phyloP scores from a whole-genome alignment of 1,284 basidiomycete genomes.

The Phellinidium pouzarii region DNA sequence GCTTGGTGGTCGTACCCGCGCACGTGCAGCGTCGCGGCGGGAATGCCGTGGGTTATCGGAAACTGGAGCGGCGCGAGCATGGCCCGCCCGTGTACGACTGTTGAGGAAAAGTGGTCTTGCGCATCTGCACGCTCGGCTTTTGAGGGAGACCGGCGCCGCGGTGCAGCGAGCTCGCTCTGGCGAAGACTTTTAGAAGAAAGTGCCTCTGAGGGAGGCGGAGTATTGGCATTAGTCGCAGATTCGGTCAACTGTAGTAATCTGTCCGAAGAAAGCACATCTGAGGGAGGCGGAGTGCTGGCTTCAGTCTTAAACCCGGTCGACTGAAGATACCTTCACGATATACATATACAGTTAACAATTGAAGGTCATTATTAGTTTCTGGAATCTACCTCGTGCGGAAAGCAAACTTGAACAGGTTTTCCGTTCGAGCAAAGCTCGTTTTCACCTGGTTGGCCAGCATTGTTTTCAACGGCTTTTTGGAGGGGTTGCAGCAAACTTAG shows the following conservation, averaged over 20 bases:
- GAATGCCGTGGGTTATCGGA: slow-evolving; percentile 63
- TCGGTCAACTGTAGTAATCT: neutral
- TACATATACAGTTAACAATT: neutral
- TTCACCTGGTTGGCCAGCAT: slow-evolving; percentile 11
- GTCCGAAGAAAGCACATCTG: neutral
- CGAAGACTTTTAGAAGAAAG: neutral
- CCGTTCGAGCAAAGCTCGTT: neutral
- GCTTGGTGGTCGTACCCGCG: slow-evolving; percentile 66
- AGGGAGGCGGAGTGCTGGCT: neutral
- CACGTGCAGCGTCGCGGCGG: slow-evolving; percentile 81
- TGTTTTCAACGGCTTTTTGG: neutral
- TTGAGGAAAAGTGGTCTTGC: slow-evolving; percentile 2
- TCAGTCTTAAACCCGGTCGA: slow-evolving; percentile 7
- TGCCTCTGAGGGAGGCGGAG: neutral
- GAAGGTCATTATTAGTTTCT: neutral
- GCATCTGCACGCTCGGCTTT: slow-evolving; percentile 6
- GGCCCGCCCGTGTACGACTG: slow-evolving; percentile 13
- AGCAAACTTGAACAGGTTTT: neutral
- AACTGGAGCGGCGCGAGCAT: slow-evolving; percentile 32
- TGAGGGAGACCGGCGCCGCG: too few relatives aligned
- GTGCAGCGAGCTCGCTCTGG: neutral
- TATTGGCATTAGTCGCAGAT: neutral
- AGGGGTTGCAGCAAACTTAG: neutral
- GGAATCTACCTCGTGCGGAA: neutral
- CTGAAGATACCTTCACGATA: neutral